Base-by-base conservation (phyloP, 129 eudicot genomes). In the Ambrosia artemisiifolia region DNA sequence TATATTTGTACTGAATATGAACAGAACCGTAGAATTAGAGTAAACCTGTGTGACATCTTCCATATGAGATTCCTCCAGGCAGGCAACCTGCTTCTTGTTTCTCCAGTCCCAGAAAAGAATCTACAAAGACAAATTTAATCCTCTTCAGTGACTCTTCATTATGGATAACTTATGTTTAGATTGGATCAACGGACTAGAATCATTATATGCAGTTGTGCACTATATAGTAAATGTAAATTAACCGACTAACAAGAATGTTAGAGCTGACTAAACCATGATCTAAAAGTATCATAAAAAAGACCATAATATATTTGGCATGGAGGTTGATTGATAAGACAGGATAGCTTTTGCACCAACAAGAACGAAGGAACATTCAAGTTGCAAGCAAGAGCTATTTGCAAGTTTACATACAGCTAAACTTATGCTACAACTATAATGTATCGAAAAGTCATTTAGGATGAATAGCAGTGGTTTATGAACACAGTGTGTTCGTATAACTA, bases 1-100 rank as follows among this genome's bases (percentile, higher is more conserved):
- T 59, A 16, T 49, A 16, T 11, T 56, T 30, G 36, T 35, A 59
- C 36, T 48, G 24, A 30, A n/a, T 53, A 77, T 36, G 34, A 69
- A 47, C 43, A 14, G 18, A 82, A 54, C 44, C 69, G 35, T 16
- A 53, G 17, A 70, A 71, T 38, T 14, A 55, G 50, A 64, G 47
- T 67, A 20, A 24, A 95, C 99, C 97, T 95, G 99, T 80, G 96
- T 90, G 64, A 95, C 99, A 51, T 95, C 99, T 42, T 95, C 97
- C 88, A 85, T 85, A 71, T 95, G 99, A 66, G 89, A 95, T 54
- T 95, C 99, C 82, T 90, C 94, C 77, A 95, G 78, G 83, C 97
- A 88, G 50, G 94, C 97, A 63, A 75, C 86, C 87, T 88, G 97
- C 74, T 74, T 88, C 70, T 67, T 85, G 74, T 71, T 90, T 75